Evolutionary conservation across 164 flowering plant genomes (phyloP), one percentile per base, ranked within the genome.

Genomic region (Stephania cephalantha): DNA sequence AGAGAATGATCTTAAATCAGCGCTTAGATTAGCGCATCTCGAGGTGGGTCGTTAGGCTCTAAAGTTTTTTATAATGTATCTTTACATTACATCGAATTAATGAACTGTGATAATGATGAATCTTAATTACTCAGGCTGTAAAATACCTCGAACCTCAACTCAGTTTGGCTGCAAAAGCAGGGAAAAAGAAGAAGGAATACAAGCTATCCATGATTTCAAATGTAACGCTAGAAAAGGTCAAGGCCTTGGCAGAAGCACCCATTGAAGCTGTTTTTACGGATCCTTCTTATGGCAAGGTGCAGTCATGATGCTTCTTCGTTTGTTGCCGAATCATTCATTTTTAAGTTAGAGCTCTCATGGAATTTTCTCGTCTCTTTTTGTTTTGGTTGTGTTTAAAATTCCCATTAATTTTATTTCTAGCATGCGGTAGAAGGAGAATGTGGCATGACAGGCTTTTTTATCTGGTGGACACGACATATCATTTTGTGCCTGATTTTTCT

Each of bases 211-310:
- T 91, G 91, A 63, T 94, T 58, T 84, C 94, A 17, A 93, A 88
- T 29, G 75, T 48, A 66, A 87, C 94, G 22, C 61, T 90, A 75
- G 90, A 91, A 78, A 93, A 88, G 83, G 87, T 93, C 80, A 81
- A 81, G 73, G 85, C 75, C 78, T 73, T 94, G 84, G 83, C 95
- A 46, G 90, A 86, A 82, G 83, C 84, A 55, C 88, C 85, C 17
- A 92, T 96, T 78, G 90, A 89, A 81, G 84, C 89, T 83, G 93
- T 96, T 82, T 96, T 96, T 74, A 87, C 97, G 12, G 97, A 94
- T 85, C 90, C 97, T 25, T 73, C 85, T 6, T 94, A 92, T 85
- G 99, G 99, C 77, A 95, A 95, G 97, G 98, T 94, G 81, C 77
- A 46, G 55, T 29, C 7, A 18, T 45, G 64, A 22, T 55, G 11